phyloP scores from a whole-genome alignment of 495 filamentous ascomycete species.

The Talaromyces proteolyticus region DNA sequence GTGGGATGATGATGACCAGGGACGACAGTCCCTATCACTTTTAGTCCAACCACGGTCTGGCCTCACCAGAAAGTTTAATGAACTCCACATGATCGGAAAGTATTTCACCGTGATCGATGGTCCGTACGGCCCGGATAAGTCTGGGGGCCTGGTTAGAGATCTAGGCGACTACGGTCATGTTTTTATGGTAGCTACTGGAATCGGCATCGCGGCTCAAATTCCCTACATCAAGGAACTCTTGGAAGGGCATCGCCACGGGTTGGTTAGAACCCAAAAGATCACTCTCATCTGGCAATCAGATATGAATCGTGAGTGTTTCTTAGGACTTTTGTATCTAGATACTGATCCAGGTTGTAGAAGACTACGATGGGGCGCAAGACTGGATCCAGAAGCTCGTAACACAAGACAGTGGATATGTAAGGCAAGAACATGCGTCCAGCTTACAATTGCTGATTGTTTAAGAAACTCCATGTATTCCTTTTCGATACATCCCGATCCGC shows the following conservation, averaged over 20 bases:
- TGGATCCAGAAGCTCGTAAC: conserved; percentile 15
- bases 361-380: conserved; percentile 13
- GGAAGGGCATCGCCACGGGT: conserved; percentile 17
- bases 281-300: conserved; percentile 25
- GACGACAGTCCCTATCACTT: conserved; percentile 15
- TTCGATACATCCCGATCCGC: conserved; percentile 6
- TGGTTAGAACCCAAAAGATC: conserved; percentile 22
- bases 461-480: conserved; percentile 8
- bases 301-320: conserved; percentile 10
- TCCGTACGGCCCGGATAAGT: conserved; percentile 24
- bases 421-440: not conserved
- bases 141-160: not conserved
- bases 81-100: too few relatives aligned
- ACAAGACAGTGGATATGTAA: conserved; percentile 14
- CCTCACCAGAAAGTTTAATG: conserved; percentile 20
- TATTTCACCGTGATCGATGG: conserved; percentile 31
- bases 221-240: conserved; percentile 31
- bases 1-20: conserved; percentile 21
- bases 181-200: conserved; percentile 27
- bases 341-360: not conserved
- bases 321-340: not conserved
- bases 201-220: conserved; percentile 29
- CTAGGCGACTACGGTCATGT: conserved; percentile 26
- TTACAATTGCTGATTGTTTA: conserved; percentile 1
- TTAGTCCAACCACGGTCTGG: conserved; percentile 22